Percentiles rank a stretch among this genome's conserved stretches.
These are phyloP conservation scores for Filosporella fistucella DNA, from an alignment of 495 filamentous ascomycete genomes.

Conservation along the genomic window DNA sequence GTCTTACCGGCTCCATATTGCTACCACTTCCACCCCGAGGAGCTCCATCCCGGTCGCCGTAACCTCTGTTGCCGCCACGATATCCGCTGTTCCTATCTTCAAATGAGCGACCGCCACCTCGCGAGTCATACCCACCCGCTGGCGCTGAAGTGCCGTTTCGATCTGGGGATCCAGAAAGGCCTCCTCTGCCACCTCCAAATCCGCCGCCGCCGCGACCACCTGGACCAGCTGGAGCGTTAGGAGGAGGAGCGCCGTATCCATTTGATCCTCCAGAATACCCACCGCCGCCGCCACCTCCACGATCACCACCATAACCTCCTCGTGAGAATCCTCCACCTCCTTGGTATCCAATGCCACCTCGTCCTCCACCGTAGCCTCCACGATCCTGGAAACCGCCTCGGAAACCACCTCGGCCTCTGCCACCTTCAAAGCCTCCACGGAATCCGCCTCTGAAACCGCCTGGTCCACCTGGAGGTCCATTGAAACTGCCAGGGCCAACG, in stretches of 20 bases:
- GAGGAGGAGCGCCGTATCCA: slow-evolving; percentile 50
- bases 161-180: slow-evolving; percentile 38
- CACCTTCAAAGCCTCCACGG: slow-evolving; percentile 29
- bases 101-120: slow-evolving; percentile 55
- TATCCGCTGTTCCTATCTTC: slow-evolving; percentile 57
- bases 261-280: slow-evolving; percentile 36
- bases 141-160: slow-evolving; percentile 29
- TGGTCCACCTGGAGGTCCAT: slow-evolving; percentile 40
- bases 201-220: slow-evolving; percentile 56
- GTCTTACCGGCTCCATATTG: slow-evolving; percentile 65
- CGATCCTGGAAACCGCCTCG: slow-evolving; percentile 48
- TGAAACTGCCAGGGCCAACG: slow-evolving; percentile 63
- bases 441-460: slow-evolving; percentile 51
- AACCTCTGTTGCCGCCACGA: slow-evolving; percentile 54
- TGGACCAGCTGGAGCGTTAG: slow-evolving; percentile 78
- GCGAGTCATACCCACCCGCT: slow-evolving; percentile 56
- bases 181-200: slow-evolving; percentile 40
- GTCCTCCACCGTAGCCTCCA: slow-evolving; percentile 37
- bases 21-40: slow-evolving; percentile 54
- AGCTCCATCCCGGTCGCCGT: slow-evolving; percentile 51
- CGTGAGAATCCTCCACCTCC: slow-evolving; percentile 53
- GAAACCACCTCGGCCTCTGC: slow-evolving; percentile 60
- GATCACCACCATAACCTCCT: slow-evolving; percentile 14
- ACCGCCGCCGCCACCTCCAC: slow-evolving; percentile 35
- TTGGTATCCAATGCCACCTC: slow-evolving; percentile 55